Conservation (phyloP, 257 asterid genomes). For the Lycium ferocissimum region DNA sequence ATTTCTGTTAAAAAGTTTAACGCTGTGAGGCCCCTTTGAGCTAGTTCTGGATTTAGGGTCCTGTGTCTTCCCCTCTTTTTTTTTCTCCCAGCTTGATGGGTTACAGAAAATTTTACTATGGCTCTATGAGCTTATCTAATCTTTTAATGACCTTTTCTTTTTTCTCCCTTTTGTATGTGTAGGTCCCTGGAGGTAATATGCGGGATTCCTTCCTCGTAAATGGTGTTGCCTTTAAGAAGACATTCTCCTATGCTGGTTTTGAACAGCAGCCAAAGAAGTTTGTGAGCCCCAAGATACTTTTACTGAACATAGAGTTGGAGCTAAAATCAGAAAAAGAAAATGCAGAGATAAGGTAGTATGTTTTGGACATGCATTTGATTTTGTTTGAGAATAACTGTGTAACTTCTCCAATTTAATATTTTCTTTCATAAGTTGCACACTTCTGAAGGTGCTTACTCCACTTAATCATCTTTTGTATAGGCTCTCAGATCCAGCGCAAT, state of each 20-base stretch:
- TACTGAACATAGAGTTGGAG: constrained; percentile 93
- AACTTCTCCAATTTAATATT: neutral
- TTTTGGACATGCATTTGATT: constrained; percentile 16
- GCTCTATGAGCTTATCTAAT: neutral
- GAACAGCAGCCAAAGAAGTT: constrained; percentile 98
- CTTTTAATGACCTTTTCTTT: constrained; percentile 12
- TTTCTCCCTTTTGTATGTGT: constrained; percentile 34
- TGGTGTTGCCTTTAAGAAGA: constrained; percentile 99
- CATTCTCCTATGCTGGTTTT: constrained; percentile 99
- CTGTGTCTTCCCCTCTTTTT: neutral
- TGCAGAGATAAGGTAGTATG: constrained; percentile 91
- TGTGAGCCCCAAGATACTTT: constrained; percentile 75
- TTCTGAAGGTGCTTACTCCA: constrained; percentile 32
- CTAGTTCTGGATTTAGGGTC: neutral
- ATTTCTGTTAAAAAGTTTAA: neutral
- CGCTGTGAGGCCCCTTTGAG: neutral
- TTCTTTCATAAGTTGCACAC: constrained; percentile 2
- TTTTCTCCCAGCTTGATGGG: neutral
- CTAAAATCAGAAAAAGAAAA: constrained; percentile 97
- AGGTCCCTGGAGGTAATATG: constrained; percentile 99
- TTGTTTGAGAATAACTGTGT: neutral
- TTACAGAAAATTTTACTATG: neutral
- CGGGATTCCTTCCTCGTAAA: constrained; percentile 94
- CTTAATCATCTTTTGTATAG: constrained; percentile 44
- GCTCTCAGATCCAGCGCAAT: constrained; percentile 86